Evolutionary conservation across 2,329 filamentous ascomycete species (phyloP).

Genomic region (Aspergillus niger): DNA sequence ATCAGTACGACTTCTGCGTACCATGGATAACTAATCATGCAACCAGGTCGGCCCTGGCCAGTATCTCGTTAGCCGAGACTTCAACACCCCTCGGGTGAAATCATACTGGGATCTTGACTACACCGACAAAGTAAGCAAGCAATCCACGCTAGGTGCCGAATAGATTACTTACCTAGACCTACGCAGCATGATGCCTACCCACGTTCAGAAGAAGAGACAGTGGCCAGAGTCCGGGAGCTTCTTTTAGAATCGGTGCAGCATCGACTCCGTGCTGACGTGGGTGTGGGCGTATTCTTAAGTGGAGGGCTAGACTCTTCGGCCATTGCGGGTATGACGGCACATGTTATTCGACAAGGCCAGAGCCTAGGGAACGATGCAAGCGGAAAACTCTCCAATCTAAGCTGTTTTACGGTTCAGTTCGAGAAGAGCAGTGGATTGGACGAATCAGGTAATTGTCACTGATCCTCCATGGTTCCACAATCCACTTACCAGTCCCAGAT

Average conservation of each 20-base stretch:
- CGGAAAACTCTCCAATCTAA: conserved; percentile 38
- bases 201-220: conserved; percentile 54
- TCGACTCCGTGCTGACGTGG: conserved; percentile 59
- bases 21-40: background rate
- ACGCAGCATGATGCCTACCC: conserved; percentile 40
- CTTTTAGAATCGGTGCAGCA: conserved; percentile 56
- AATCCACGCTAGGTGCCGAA: background rate
- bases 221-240: conserved; percentile 51
- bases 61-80: conserved; percentile 45
- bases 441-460: conserved; percentile 45
- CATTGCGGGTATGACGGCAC: conserved; percentile 58
- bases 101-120: conserved; percentile 59
- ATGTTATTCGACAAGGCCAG: conserved; percentile 52
- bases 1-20: background rate
- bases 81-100: conserved; percentile 41
- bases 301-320: conserved; percentile 62
- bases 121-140: conserved; percentile 50
- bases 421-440: conserved; percentile 52
- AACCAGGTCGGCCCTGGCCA: conserved; percentile 47
- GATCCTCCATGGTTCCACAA: background rate
- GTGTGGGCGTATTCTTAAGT: conserved; percentile 58
- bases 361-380: conserved; percentile 50
- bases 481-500: conserved; percentile 20
- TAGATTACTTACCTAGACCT: background rate
- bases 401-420: conserved; percentile 58